Evolutionary conservation across 2,329 filamentous ascomycete genomes (phyloP).

Genomic region (Huntiella decipiens): DNA sequence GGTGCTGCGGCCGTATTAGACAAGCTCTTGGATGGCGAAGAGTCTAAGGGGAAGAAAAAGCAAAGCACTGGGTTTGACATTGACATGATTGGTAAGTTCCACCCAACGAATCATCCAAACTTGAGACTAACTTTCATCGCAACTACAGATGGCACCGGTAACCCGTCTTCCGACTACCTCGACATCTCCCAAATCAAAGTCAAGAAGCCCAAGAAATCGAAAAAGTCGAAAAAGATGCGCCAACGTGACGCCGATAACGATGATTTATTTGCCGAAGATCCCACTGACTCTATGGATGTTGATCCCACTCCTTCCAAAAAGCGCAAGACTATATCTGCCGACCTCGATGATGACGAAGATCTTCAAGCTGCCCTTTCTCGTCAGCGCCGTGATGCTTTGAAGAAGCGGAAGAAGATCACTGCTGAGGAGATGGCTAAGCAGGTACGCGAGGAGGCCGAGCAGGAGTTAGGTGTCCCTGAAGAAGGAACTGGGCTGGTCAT

Average conservation of each 20-base stretch:
- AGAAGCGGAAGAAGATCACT: constrained; percentile 73
- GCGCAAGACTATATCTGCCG: constrained; percentile 43
- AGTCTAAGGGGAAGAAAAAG: constrained; percentile 35
- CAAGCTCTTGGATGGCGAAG: constrained; percentile 31
- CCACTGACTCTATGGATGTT: constrained; percentile 47
- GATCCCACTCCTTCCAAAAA: constrained; percentile 42
- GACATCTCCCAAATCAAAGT: constrained; percentile 76
- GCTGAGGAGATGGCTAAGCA: constrained; percentile 77
- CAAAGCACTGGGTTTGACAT: constrained; percentile 47
- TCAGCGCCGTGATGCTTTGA: constrained; percentile 68
- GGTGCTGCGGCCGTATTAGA: constrained; percentile 49
- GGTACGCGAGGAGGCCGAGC: constrained; percentile 41
- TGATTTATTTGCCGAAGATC: constrained; percentile 28
- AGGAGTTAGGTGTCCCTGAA: constrained; percentile 23
- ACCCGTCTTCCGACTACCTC: constrained; percentile 62
- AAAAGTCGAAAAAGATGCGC: constrained; percentile 60
- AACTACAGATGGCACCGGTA: constrained; percentile 4
- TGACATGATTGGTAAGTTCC: constrained; percentile 46
- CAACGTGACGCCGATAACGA: constrained; percentile 49
- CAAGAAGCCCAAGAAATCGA: constrained; percentile 88
- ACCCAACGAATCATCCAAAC: background rate
- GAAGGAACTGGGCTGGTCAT: constrained; percentile 55
- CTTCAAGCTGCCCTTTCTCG: constrained; percentile 68
- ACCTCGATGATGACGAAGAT: constrained; percentile 79
- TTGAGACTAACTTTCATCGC: background rate